Evolutionary conservation across 768 basidiomycete genomes (phyloP).

Genomic region (Russula griseocarnosa): DNA sequence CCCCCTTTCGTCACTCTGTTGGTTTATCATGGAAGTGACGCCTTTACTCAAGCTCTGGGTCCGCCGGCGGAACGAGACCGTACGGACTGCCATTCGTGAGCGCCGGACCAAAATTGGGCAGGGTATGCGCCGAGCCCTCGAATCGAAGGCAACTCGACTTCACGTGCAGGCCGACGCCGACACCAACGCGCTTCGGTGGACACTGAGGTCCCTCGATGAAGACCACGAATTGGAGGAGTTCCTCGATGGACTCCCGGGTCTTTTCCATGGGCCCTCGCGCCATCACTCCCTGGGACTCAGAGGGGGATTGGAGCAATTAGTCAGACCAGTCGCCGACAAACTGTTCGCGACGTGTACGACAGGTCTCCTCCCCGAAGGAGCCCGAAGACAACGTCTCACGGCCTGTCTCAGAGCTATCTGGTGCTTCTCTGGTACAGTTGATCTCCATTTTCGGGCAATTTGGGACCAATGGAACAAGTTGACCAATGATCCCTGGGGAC

Average conservation of each 20-base stretch:
- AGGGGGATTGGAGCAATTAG: background rate
- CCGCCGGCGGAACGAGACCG: background rate
- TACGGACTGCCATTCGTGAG: background rate
- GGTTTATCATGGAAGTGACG: slow-evolving; percentile 2
- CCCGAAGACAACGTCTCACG: slow-evolving; percentile 12
- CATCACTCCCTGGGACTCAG: background rate
- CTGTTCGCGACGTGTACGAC: slow-evolving; percentile 10
- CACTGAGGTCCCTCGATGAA: slow-evolving; percentile 15
- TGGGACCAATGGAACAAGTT: slow-evolving; percentile 1
- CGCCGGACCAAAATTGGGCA: slow-evolving; percentile 4
- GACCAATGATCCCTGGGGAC: slow-evolving; percentile 16
- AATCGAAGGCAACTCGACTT: background rate
- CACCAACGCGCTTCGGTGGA: slow-evolving; percentile 10
- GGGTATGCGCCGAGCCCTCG: slow-evolving; percentile 16
- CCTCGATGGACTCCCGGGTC: slow-evolving; percentile 15
- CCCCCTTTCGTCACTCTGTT: slow-evolving; percentile 18
- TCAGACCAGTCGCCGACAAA: slow-evolving; percentile 1
- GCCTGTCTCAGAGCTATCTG: slow-evolving; percentile 11
- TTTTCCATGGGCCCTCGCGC: slow-evolving; percentile 1
- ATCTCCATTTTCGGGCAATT: slow-evolving; percentile 13
- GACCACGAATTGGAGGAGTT: slow-evolving; percentile 20
- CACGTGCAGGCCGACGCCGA: background rate
- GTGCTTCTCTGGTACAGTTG: slow-evolving; percentile 7
- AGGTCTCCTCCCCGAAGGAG: slow-evolving; percentile 11
- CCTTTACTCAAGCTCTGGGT: slow-evolving; percentile 16